These are phyloP conservation scores for Nepenthes mirabilis DNA, from an alignment of 148 eudicot species.

Conservation along the genomic window DNA sequence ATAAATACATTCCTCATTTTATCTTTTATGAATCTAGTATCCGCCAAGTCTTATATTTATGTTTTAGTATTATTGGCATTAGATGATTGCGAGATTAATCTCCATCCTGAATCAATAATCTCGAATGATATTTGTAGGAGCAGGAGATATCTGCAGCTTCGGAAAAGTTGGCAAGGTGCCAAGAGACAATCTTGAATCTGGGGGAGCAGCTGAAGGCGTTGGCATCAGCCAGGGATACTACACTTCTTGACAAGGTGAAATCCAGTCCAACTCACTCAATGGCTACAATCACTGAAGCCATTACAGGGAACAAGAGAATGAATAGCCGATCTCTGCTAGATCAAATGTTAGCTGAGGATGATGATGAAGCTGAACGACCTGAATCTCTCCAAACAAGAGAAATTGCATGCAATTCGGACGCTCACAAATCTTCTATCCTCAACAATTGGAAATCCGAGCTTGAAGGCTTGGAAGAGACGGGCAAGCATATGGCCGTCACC, in stretches of 20 bases:
- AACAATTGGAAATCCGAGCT: not conserved
- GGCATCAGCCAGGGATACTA: slow-evolving; percentile 34
- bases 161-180: slow-evolving; percentile 82
- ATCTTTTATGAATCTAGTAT: too few species aligned
- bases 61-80: too few species aligned
- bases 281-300: slow-evolving; percentile 10
- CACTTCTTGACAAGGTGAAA: slow-evolving; percentile 28
- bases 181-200: slow-evolving; percentile 65
- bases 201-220: slow-evolving; percentile 75
- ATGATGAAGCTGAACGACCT: slow-evolving; percentile 19
- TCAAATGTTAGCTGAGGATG: slow-evolving; percentile 67
- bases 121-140: slow-evolving; percentile 30
- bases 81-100: too few species aligned
- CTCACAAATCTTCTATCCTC: not conserved
- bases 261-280: slow-evolving; percentile 18
- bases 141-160: slow-evolving; percentile 65
- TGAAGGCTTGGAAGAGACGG: slow-evolving; percentile 1
- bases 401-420: slow-evolving; percentile 21
- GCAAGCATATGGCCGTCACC: slow-evolving; percentile 1
- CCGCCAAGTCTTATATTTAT: not conserved
- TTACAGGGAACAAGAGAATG: slow-evolving; percentile 3
- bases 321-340: slow-evolving; percentile 47
- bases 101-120: not conserved
- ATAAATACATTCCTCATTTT: too few species aligned
- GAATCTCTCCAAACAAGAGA: slow-evolving; percentile 37